Percentiles rank a stretch among this genome's conserved stretches.
Evolutionary conservation across 805 yeast species (phyloP).

Genomic region (Tetrapisispora pingtungensis): DNA sequence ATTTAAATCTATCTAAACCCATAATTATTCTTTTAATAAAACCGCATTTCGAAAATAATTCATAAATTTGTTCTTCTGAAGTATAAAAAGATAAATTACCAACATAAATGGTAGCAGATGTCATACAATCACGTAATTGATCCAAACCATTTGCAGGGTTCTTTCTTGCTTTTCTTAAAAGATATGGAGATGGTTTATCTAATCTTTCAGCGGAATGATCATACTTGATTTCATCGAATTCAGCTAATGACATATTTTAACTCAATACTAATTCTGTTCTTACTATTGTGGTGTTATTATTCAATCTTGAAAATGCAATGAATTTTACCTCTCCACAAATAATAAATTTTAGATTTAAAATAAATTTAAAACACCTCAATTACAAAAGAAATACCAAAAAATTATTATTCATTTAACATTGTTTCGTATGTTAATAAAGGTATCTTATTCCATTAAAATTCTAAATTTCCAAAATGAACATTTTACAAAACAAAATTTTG

Average conservation of each 20-base stretch:
- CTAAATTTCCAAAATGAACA: too few species aligned
- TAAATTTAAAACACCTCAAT: too few species aligned
- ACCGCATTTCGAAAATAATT: conserved; percentile 76
- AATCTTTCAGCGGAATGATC: conserved; percentile 55
- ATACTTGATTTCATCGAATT: conserved; percentile 46
- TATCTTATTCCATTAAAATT: too few species aligned
- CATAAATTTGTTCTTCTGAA: conserved; percentile 89
- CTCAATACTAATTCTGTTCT: too few species aligned
- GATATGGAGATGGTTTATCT: conserved; percentile 62
- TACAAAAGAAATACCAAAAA: too few species aligned
- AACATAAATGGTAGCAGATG: conserved; percentile 72
- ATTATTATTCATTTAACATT: too few species aligned
- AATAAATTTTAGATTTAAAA: too few species aligned
- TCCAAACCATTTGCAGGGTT: conserved; percentile 40
- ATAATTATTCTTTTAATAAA: conserved; percentile 69
- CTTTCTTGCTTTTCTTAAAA: conserved; percentile 53
- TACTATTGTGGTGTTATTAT: too few species aligned
- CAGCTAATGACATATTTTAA: conserved; percentile 33
- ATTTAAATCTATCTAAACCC: conserved; percentile 87
- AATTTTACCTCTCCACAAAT: too few species aligned
- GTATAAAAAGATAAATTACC: conserved; percentile 87
- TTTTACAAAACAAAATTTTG: too few species aligned
- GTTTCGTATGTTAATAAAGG: too few species aligned
- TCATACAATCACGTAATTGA: conserved; percentile 55
- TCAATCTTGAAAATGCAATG: too few species aligned